A percentile compares a stretch with the other conserved stretches of the same genome.
phyloP scores from a whole-genome alignment of 139 green algal species.

The Deuterostichococcus epilithicus region DNA sequence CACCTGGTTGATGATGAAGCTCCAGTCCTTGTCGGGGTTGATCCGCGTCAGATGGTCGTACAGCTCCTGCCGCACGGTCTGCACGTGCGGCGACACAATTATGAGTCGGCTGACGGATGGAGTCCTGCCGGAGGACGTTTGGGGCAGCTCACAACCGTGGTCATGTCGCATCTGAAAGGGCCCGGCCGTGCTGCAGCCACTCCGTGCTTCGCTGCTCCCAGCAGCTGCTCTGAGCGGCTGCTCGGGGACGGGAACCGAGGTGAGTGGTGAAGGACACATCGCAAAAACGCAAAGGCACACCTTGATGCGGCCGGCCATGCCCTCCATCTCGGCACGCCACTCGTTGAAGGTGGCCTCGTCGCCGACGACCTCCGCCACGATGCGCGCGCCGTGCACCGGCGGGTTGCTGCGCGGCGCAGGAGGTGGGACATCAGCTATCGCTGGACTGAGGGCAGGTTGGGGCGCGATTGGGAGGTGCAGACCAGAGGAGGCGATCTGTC shows the following conservation, averaged over 20 bases:
- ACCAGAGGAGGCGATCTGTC: too few relatives aligned
- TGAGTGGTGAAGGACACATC: neutral
- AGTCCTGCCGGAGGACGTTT: neutral
- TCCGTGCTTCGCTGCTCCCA: too few relatives aligned
- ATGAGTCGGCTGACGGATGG: neutral
- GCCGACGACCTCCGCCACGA: constrained; percentile 84
- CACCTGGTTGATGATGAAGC: constrained; percentile 77
- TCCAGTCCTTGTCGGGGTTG: constrained; percentile 83
- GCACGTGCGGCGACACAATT: neutral
- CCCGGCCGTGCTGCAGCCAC: neutral
- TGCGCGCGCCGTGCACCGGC: constrained; percentile 79
- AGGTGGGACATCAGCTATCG: too few relatives aligned
- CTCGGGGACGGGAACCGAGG: neutral
- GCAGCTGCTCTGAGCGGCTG: constrained; percentile 19
- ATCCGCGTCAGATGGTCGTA: constrained; percentile 60
- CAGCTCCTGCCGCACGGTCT: constrained; percentile 76
- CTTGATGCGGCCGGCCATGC: constrained; percentile 94
- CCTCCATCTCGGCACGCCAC: constrained; percentile 94
- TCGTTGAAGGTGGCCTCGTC: constrained; percentile 75
- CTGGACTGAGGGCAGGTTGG: too few relatives aligned
- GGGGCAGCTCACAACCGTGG: neutral
- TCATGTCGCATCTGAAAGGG: neutral
- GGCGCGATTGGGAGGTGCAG: too few relatives aligned
- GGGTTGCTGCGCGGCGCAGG: constrained; percentile 60
- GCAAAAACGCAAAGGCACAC: constrained; percentile 8